These are phyloP conservation scores for Butyriboletus appendiculatus DNA, from an alignment of 1,284 basidiomycete species.

Conservation along the genomic window DNA sequence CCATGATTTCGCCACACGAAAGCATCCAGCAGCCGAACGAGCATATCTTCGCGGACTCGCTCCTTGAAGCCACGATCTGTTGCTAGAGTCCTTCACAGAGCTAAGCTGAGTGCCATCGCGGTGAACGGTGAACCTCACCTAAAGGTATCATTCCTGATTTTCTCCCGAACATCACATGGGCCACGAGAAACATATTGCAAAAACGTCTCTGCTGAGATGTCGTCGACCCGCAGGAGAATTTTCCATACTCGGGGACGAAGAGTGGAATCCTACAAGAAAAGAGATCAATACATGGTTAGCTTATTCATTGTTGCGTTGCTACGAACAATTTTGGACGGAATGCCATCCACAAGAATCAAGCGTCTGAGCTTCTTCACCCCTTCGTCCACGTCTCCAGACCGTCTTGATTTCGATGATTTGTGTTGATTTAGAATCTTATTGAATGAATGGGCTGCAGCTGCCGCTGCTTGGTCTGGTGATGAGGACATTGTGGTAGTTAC, in stretches of 20 bases:
- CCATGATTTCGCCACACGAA: constrained; percentile 95
- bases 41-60: constrained; percentile 93
- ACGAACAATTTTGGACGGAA: constrained; percentile 68
- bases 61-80: constrained; percentile 96
- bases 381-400: constrained; percentile 72
- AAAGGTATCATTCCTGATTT: constrained; percentile 84
- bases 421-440: constrained; percentile 74
- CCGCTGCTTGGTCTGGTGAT: constrained; percentile 29
- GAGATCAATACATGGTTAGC: constrained; percentile 1
- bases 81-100: constrained; percentile 76
- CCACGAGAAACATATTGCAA: constrained; percentile 82
- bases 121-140: constrained; percentile 45
- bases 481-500: constrained; percentile 24
- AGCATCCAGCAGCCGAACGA: constrained; percentile 93
- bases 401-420: constrained; percentile 63
- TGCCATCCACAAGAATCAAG: constrained; percentile 85
- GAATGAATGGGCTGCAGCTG: constrained; percentile 66
- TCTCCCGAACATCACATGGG: constrained; percentile 85
- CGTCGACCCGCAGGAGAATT: constrained; percentile 81
- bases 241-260: constrained; percentile 89
- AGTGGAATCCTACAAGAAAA: constrained; percentile 59
- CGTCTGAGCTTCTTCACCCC: constrained; percentile 79
- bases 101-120: constrained; percentile 6
- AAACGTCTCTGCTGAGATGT: constrained; percentile 76
- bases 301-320: not conserved